Percentiles rank a stretch among this genome's conserved stretches.
These are phyloP conservation scores for Aspergillus latus DNA, from an alignment of 2,329 filamentous ascomycete species.

Conservation along the genomic window DNA sequence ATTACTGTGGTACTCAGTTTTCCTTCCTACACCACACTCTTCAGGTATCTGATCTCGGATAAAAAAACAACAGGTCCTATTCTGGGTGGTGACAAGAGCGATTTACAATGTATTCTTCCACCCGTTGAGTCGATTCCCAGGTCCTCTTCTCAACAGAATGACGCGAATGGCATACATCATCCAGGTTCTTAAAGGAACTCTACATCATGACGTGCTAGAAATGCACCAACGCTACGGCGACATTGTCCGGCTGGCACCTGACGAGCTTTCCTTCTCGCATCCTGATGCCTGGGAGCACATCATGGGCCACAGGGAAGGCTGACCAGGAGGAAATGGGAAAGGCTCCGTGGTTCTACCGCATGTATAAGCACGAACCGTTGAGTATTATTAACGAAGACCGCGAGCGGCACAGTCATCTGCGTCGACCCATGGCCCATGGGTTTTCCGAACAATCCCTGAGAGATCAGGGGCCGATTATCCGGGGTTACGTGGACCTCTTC, in stretches of 20 bases:
- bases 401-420: too few species aligned
- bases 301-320: slow-evolving; percentile 27
- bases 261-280: slow-evolving; percentile 37
- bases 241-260: slow-evolving; percentile 43
- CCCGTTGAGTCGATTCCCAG: slow-evolving; percentile 12
- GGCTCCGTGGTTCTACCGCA: background rate
- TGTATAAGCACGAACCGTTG: too few species aligned
- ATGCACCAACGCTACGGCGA: slow-evolving; percentile 31
- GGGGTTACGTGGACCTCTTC: too few species aligned
- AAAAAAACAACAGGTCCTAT: too few species aligned
- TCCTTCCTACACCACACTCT: too few species aligned
- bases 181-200: slow-evolving; percentile 5
- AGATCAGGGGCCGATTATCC: too few species aligned
- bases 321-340: background rate
- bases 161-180: slow-evolving; percentile 8
- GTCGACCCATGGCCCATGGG: too few species aligned
- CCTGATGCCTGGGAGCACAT: slow-evolving; percentile 36
- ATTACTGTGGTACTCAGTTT: too few species aligned
- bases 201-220: slow-evolving; percentile 14
- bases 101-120: slow-evolving; percentile 9
- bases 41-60: too few species aligned
- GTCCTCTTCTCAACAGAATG: slow-evolving; percentile 9
- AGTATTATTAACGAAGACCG: too few species aligned
- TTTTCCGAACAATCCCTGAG: too few species aligned
- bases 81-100: too few species aligned